Evolutionary conservation across 768 basidiomycete genomes (phyloP), one percentile per base, ranked within the genome.

Genomic region (Clitopilus passeckerianus): DNA sequence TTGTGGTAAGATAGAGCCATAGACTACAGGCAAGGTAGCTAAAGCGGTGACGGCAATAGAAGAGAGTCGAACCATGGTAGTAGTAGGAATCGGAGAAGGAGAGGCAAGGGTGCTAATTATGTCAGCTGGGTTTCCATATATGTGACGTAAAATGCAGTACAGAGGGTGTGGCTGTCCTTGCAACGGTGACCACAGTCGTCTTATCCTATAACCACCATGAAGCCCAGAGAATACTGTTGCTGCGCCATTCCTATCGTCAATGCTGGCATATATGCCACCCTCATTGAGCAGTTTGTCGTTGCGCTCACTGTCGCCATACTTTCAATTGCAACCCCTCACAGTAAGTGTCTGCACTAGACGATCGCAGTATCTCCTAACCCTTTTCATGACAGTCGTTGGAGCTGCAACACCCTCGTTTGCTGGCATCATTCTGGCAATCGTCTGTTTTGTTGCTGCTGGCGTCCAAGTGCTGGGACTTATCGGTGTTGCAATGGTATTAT

Each of bases 191-290:
- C 37, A 54, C 24, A 37, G 54, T 16, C 50, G 27, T 53, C 57
- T 58, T 55, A 12, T 53, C 63, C 61, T 54, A 61, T 68, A 66
- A 64, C 67, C 68, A 69, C 61, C 68, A 89, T 90, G 88, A 90
- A 86, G 71, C 74, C 86, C 55, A 84, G 91, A 75, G 87, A 93
- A 54, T 95, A 94, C 69, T 97, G 94, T 68, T 97, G 94, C 72
- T 93, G 91, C 67, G 95, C 95, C 46, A 89, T 98, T 60, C 95
- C 95, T 8, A 74, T 94, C 54, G 78, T 94, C 62, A 96, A 99
- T 75, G 81, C 86, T 61, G 97, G 97, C 33, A 91, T 98, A 57
- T 98, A 97, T 66, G 72, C 84, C 18, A 83, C 89, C 27, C 72
- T 98, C 54, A 70, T 77, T 0, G 91, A 96, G 70, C 95, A 97